Evolutionary conservation across 2,329 filamentous ascomycete genomes (phyloP).

Genomic region (Sarocladium brachiariae): DNA sequence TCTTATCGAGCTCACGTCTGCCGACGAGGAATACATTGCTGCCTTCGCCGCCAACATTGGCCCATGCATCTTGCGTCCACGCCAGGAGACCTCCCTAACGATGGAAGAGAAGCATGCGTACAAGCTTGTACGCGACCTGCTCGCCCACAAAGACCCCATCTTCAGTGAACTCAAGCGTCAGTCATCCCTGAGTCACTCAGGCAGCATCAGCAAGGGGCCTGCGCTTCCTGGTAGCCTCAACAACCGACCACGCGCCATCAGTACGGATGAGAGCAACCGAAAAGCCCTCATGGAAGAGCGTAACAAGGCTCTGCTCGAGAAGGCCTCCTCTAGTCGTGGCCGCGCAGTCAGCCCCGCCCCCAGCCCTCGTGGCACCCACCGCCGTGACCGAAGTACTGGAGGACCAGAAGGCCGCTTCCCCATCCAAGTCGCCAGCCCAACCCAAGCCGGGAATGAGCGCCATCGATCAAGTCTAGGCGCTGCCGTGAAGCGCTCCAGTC

Average conservation of each 20-base stretch:
- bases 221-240: constrained; percentile 16
- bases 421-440: constrained; percentile 59
- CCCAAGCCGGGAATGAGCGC: constrained; percentile 39
- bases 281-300: constrained; percentile 92
- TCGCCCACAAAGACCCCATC: constrained; percentile 89
- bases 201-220: constrained; percentile 34
- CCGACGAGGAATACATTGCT: constrained; percentile 78
- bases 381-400: constrained; percentile 72
- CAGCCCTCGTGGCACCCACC: constrained; percentile 50
- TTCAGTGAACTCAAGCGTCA: constrained; percentile 95
- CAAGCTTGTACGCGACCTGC: constrained; percentile 83
- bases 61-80: constrained; percentile 81
- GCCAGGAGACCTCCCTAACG: constrained; percentile 79
- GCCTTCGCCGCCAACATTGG: constrained; percentile 69
- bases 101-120: constrained; percentile 94
- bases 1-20: constrained; percentile 91
- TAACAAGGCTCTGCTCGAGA: constrained; percentile 70
- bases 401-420: constrained; percentile 77
- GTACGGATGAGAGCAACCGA: constrained; percentile 91
- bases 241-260: constrained; percentile 75
- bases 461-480: constrained; percentile 45
- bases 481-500: constrained; percentile 56
- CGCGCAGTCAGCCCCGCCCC: constrained; percentile 69
- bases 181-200: constrained; percentile 61
- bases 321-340: constrained; percentile 56